Percentiles rank a stretch among this genome's conserved stretches.
Evolutionary conservation across 805 yeast genomes (phyloP).

Genomic region (Cyberlindnera lachancei): DNA sequence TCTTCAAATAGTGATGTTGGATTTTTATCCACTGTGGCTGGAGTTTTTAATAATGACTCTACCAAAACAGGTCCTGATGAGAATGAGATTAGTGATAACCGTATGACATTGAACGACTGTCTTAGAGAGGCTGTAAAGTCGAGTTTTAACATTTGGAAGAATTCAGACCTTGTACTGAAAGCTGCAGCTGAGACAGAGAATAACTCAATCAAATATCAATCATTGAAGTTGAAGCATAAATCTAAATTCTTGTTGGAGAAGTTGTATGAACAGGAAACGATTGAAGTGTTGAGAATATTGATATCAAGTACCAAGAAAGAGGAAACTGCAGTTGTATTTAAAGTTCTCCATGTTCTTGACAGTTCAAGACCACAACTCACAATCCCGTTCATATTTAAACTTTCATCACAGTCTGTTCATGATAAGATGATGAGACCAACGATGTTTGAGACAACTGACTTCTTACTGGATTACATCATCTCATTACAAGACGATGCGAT

Average conservation of each 20-base stretch:
- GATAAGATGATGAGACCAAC: constrained; percentile 11
- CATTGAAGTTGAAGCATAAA: constrained; percentile 59
- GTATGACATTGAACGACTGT: constrained; percentile 30
- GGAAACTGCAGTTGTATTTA: constrained; percentile 34
- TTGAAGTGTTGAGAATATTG: constrained; percentile 64
- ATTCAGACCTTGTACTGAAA: constrained; percentile 42
- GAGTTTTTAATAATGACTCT: constrained; percentile 69
- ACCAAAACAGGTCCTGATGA: constrained; percentile 3
- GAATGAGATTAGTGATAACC: constrained; percentile 6
- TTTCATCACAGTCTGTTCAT: constrained; percentile 32
- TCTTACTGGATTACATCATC: constrained; percentile 48
- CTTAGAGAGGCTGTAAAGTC: constrained; percentile 51
- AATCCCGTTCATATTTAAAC: constrained; percentile 56
- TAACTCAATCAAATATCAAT: constrained; percentile 37
- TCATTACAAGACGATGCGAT: constrained; percentile 70
- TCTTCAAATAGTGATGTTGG: constrained; percentile 44
- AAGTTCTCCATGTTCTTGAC: constrained; percentile 70
- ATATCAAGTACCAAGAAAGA: constrained; percentile 25
- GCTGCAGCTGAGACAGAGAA: constrained; percentile 12
- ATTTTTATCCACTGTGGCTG: constrained; percentile 51
- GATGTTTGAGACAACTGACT: constrained; percentile 10
- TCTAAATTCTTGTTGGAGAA: constrained; percentile 59
- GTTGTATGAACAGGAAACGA: constrained; percentile 59
- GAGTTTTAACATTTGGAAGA: constrained; percentile 61
- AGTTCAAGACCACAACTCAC: constrained; percentile 75